These are phyloP conservation scores for Hypoxylon intermedium DNA, from an alignment of 495 filamentous ascomycete species.

Conservation along the genomic window DNA sequence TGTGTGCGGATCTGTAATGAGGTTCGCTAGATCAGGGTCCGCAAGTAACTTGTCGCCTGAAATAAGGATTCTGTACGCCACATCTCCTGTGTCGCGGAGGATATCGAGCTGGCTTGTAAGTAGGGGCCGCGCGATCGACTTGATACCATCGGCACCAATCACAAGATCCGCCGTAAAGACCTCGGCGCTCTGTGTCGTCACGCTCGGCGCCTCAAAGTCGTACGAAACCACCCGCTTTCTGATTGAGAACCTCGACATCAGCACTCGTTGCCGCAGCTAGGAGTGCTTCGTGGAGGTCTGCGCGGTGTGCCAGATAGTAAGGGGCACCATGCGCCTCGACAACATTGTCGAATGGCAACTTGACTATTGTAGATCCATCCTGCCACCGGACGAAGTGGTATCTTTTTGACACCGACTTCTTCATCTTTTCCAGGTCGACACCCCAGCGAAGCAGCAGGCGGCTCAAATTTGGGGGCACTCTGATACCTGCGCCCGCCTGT, in stretches of 20 bases:
- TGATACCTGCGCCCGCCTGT: constrained; percentile 54
- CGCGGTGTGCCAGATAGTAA: constrained; percentile 53
- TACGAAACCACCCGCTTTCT: constrained; percentile 41
- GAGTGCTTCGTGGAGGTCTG: constrained; percentile 51
- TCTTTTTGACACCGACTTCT: constrained; percentile 41
- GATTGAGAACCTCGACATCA: constrained; percentile 43
- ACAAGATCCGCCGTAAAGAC: constrained; percentile 52
- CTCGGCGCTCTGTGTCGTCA: constrained; percentile 43
- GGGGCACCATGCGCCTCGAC: constrained; percentile 48
- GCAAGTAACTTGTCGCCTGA: constrained; percentile 51
- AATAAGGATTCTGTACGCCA: constrained; percentile 62
- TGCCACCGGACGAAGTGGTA: constrained; percentile 44
- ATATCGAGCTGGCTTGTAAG: constrained; percentile 49
- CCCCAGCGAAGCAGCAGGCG: constrained; percentile 56
- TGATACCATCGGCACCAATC: constrained; percentile 60
- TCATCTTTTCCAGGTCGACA: constrained; percentile 50
- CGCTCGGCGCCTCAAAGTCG: constrained; percentile 47
- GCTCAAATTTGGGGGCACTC: constrained; percentile 52
- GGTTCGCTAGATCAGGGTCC: constrained; percentile 48
- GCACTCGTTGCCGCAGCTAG: constrained; percentile 38
- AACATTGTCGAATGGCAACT: constrained; percentile 42
- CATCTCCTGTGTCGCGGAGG: constrained; percentile 58
- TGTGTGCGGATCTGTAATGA: constrained; percentile 42
- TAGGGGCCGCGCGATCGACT: constrained; percentile 51
- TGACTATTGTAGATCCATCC: constrained; percentile 45